Base-by-base conservation (phyloP, 768 basidiomycete genomes). In the Rhodotorula kratochvilovae region DNA sequence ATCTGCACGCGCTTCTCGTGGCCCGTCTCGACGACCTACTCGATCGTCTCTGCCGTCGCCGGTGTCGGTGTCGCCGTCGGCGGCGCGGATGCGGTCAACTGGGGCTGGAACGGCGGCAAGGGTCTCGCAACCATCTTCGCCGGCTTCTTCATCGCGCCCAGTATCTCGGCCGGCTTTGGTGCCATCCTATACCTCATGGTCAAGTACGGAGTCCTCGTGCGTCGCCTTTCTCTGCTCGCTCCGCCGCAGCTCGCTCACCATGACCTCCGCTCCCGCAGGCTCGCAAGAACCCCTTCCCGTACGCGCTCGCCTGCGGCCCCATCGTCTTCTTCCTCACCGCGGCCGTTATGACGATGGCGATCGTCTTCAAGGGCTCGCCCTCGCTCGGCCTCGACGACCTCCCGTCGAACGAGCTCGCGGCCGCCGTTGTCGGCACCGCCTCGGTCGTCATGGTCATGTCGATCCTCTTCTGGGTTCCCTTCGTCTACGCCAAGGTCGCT, bases 91-190 rank as follows among this genome's bases (percentile, higher is more conserved):
- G 74, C 80, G 2, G 82, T 83, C 51, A 67, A 80, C 48, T 84
- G 82, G 82, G 82, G 82, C 19, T 84, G 83, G 82, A 81, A 82
- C 70, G 74, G 74, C 53, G 81, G 80, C 35, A 81, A 80, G 72
- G 82, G 81, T 64, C 66, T 64, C 12, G 55, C 63, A 1, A 64
- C 80, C 55, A 81, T 82, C 76, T 82, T 80, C 46, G 79, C 79
- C 27, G 67, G 73, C 2, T 66, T 74, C 63, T n/a, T 31, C 42
- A 72, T 77, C 48, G 80, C 80, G 1, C 81, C 80, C 23, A 71
- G 70, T 25, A 76, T 81, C 33, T 72, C 80, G n/a, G 82, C 75
- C 23, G 81, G 79, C 19, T 82, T 83, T 70, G 82, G 68, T 2
- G 76, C 80, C 23, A 66, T 75, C 60, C 51, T 81, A 69, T 82